A percentile compares a stretch with the other conserved stretches of the same genome.
phyloP scores from a whole-genome alignment of 2,329 filamentous ascomycete genomes.

The Ceratocystiopsis minuta region DNA sequence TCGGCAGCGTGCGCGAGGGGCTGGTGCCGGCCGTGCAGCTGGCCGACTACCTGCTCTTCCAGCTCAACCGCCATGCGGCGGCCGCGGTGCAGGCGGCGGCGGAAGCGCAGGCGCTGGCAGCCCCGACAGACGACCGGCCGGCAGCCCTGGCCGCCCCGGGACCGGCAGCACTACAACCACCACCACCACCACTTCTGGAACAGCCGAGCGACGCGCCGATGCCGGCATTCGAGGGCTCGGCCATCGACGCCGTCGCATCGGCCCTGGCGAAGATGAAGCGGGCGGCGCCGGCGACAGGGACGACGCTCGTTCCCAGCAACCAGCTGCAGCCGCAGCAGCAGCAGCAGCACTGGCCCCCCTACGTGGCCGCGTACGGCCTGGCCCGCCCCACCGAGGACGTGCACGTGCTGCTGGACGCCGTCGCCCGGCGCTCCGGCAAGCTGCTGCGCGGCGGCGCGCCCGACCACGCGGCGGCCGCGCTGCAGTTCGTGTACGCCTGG shows the following conservation, averaged over 20 bases:
- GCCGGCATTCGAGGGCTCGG: too few relatives aligned
- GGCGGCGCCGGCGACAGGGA: too few relatives aligned
- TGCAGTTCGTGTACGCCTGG: slow-evolving; percentile 72
- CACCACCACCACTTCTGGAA: too few relatives aligned
- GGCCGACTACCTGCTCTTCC: slow-evolving; percentile 79
- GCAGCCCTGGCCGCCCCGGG: too few relatives aligned
- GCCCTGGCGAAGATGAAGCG: too few relatives aligned
- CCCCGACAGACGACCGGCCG: too few relatives aligned
- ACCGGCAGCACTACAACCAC: too few relatives aligned
- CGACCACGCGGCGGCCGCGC: slow-evolving; percentile 53
- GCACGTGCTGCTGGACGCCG: slow-evolving; percentile 47
- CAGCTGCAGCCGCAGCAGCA: slow-evolving; percentile 22
- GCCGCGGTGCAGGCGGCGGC: too few relatives aligned
- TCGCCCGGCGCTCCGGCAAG: slow-evolving; percentile 60
- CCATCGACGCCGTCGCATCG: too few relatives aligned
- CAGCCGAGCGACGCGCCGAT: too few relatives aligned
- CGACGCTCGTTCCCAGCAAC: too few relatives aligned
- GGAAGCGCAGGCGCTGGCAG: too few relatives aligned
- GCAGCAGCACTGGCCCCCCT: slow-evolving; percentile 28
- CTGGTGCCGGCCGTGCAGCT: slow-evolving; percentile 61
- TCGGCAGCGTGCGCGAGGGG: slow-evolving; percentile 78
- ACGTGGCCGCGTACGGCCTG: slow-evolving; percentile 30
- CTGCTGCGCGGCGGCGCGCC: slow-evolving; percentile 55
- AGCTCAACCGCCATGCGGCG: slow-evolving; percentile 39
- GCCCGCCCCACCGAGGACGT: slow-evolving; percentile 68